Conservation (phyloP, 2,329 filamentous ascomycete species). For the Stagonosporopsis tanaceti region DNA sequence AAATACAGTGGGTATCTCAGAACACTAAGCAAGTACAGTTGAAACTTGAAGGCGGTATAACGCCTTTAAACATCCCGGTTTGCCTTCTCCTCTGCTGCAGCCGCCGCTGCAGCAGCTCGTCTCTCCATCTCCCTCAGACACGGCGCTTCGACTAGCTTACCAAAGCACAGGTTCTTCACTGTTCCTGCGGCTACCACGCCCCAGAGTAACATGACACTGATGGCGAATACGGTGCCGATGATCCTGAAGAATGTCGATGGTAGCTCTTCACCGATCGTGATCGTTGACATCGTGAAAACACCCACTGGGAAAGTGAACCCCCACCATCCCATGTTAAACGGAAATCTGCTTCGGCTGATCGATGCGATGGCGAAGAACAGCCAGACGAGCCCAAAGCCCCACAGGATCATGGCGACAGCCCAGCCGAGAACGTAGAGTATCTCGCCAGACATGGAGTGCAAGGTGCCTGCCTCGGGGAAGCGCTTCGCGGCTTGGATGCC, state of each 20-base stretch:
- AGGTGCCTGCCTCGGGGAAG: constrained; percentile 49
- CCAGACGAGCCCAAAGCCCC: constrained; percentile 65
- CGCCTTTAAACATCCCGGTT: constrained; percentile 13
- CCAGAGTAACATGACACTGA: constrained; percentile 63
- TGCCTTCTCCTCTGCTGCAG: constrained; percentile 16
- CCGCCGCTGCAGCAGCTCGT: constrained; percentile 14
- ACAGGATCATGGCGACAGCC: constrained; percentile 59
- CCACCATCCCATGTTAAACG: constrained; percentile 71
- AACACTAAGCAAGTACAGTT: neutral
- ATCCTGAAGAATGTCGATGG: constrained; percentile 64
- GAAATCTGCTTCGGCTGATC: constrained; percentile 56
- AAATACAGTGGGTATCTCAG: neutral
- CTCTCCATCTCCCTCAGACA: constrained; percentile 54
- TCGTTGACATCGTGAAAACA: constrained; percentile 54
- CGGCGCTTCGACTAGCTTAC: constrained; percentile 63
- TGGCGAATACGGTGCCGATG: constrained; percentile 61
- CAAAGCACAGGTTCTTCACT: constrained; percentile 55
- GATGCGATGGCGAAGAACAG: constrained; percentile 61
- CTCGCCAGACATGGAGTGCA: constrained; percentile 56
- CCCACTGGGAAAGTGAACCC: constrained; percentile 67
- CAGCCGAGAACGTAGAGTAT: constrained; percentile 67
- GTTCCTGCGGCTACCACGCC: constrained; percentile 61
- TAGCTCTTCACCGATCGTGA: constrained; percentile 59
- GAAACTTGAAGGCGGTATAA: neutral
- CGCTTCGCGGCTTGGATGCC: constrained; percentile 54